phyloP scores from a whole-genome alignment of 441 rosid genomes.

The Gossypium aridum region DNA sequence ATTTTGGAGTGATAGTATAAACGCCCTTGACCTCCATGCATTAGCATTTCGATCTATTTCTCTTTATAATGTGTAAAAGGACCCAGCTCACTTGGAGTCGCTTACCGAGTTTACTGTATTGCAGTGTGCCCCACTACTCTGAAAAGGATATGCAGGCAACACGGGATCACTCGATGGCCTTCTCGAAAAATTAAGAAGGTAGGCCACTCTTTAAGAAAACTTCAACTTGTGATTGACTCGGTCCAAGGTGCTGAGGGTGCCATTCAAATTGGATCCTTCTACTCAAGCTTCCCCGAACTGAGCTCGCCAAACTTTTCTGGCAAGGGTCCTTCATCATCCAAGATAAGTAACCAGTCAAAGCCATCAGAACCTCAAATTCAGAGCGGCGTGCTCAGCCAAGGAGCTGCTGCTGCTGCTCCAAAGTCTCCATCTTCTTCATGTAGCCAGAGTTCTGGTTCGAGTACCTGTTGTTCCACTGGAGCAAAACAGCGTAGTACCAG shows the following conservation, averaged over 20 bases:
- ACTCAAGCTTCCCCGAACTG: slow-evolving; percentile 69
- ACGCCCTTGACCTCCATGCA: background rate
- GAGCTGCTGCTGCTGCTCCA: slow-evolving; percentile 34
- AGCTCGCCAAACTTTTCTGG: slow-evolving; percentile 43
- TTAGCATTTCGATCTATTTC: background rate
- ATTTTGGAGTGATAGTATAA: background rate
- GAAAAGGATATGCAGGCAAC: slow-evolving; percentile 89
- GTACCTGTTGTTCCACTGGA: slow-evolving; percentile 47
- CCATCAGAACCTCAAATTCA: slow-evolving; percentile 31
- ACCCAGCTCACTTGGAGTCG: background rate
- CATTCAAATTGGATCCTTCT: slow-evolving; percentile 68
- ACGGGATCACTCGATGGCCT: slow-evolving; percentile 92
- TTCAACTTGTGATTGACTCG: slow-evolving; percentile 73
- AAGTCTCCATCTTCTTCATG: slow-evolving; percentile 54
- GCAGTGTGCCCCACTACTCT: slow-evolving; percentile 92
- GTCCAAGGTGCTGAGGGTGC: slow-evolving; percentile 71
- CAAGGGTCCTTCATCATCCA: slow-evolving; percentile 25
- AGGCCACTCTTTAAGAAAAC: slow-evolving; percentile 73
- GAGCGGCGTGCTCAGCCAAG: slow-evolving; percentile 24
- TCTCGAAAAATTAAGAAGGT: slow-evolving; percentile 89
- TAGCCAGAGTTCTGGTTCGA: slow-evolving; percentile 69
- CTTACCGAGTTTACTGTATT: slow-evolving; percentile 19
- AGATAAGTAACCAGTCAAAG: slow-evolving; percentile 19
- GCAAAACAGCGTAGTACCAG: slow-evolving; percentile 29
- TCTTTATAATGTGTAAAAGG: background rate